Conservation (phyloP, 2,329 filamentous ascomycete genomes). For the Ophiostoma triangulosporum region DNA sequence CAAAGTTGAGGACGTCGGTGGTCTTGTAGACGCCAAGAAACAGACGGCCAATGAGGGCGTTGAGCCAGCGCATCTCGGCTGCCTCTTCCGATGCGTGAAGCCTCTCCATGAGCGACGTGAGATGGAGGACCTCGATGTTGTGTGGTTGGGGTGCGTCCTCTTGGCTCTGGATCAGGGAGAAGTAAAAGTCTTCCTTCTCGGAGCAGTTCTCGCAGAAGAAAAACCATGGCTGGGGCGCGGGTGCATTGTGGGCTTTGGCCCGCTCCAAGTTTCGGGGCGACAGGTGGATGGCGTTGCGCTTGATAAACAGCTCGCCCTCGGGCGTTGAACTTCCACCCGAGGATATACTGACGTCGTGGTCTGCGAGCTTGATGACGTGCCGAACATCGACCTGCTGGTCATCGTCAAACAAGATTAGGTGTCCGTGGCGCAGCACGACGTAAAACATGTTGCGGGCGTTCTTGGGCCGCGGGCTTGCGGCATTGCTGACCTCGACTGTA, state of each 20-base stretch:
- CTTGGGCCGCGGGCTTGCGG: slow-evolving; percentile 40
- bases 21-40: slow-evolving; percentile 86
- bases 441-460: slow-evolving; percentile 82
- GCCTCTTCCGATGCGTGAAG: slow-evolving; percentile 88
- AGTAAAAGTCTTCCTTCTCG: slow-evolving; percentile 97
- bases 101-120: slow-evolving; percentile 79
- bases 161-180: slow-evolving; percentile 75
- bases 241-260: slow-evolving; percentile 38
- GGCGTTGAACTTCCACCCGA: slow-evolving; percentile 60
- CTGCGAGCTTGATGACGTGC: slow-evolving; percentile 84
- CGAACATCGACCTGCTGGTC: slow-evolving; percentile 89
- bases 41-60: slow-evolving; percentile 75
- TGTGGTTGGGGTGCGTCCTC: slow-evolving; percentile 58
- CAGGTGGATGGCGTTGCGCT: slow-evolving; percentile 77
- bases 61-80: slow-evolving; percentile 81
- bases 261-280: slow-evolving; percentile 42
- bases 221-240: slow-evolving; percentile 69
- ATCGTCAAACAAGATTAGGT: slow-evolving; percentile 96
- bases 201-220: slow-evolving; percentile 92
- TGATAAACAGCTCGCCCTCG: slow-evolving; percentile 91
- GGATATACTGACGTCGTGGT: slow-evolving; percentile 76
- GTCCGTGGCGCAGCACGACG: slow-evolving; percentile 83
- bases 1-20: slow-evolving; percentile 60
- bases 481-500: slow-evolving; percentile 31
- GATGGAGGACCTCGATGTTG: slow-evolving; percentile 69